Evolutionary conservation across 129 eudicot genomes (phyloP).

Genomic region (carrot (Daucus carota)): DNA sequence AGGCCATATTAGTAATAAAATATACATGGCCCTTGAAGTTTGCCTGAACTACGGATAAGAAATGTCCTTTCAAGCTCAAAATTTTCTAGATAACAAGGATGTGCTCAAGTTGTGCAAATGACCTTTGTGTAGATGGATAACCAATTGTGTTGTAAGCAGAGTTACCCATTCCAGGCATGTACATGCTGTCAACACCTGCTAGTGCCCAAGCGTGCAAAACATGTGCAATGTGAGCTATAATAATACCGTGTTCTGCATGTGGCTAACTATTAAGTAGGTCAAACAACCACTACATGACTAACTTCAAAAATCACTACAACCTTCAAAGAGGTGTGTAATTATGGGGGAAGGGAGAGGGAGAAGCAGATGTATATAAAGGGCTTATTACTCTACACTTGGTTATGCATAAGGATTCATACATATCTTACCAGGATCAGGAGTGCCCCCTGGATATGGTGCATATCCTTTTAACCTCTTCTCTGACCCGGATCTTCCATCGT

Average conservation of each 20-base stretch:
- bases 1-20: slow-evolving; percentile 25
- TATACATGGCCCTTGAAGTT: slow-evolving; percentile 32
- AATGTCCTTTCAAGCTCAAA: slow-evolving; percentile 27
- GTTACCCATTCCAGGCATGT: slow-evolving; percentile 96
- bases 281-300: slow-evolving; percentile 23
- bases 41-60: slow-evolving; percentile 32
- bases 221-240: slow-evolving; percentile 90
- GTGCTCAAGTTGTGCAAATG: slow-evolving; percentile 98
- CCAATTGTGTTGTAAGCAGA: slow-evolving; percentile 98
- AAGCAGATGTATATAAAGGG: neutral
- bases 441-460: slow-evolving; percentile 38
- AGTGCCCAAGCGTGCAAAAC: slow-evolving; percentile 99
- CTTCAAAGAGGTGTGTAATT: neutral
- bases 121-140: slow-evolving; percentile 98
- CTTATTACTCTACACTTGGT: neutral
- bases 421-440: slow-evolving; percentile 63
- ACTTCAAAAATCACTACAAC: neutral
- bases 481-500: slow-evolving; percentile 59
- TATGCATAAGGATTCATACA: slow-evolving; percentile 13
- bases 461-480: slow-evolving; percentile 77
- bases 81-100: slow-evolving; percentile 36
- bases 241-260: slow-evolving; percentile 58
- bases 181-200: slow-evolving; percentile 99
- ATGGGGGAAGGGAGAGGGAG: neutral
- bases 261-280: slow-evolving; percentile 32